Base-by-base conservation (phyloP, 768 basidiomycete species). In the Lactarius vividus region DNA sequence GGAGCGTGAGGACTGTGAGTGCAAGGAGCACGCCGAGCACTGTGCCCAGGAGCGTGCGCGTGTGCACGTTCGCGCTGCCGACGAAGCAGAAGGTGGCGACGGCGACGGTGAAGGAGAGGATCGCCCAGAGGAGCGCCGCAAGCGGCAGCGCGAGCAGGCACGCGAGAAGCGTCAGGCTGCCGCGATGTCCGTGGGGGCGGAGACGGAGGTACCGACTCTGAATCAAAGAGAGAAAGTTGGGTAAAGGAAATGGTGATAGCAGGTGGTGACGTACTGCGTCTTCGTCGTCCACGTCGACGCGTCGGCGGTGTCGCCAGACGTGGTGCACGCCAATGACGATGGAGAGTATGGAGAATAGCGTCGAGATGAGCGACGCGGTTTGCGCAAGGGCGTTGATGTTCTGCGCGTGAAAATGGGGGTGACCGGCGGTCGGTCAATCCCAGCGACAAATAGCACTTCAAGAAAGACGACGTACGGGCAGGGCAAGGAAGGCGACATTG, bases 241-340 rank as follows among this genome's bases (percentile, higher is more conserved):
- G 10, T 13, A 11, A 23, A 6, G 33, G n/a, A 39, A n/a, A 1
- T 16, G 29, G 28, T 18, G 29, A 66, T 18, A 37, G 35, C 11
- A 37, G 11, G 35, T 37, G 35, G n/a, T 3, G 20, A 69, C 61
- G 49, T 39, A 69, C 60, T 3, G 65, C 59, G 42, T 67, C 63
- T 31, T 60, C 46, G 15, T 67, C 55, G 28, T 69, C 68, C 10
- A 61, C 58, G 44, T 70, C 59, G 23, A 66, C 66, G 58, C 64
- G 67, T n/a, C 66, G 31, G 28, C 70, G 65, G 29, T 73, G 72
- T 31, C 66, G 65, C 72, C 72, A 73, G 20, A 71, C 65, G 57
- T 73, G 70, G 55, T 72, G 66, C 31, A 73, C 68, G 53, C 72
- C 72, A 11, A 67, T 59, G 35, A 62, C 61, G 40, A 73, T 44